phyloP scores from a whole-genome alignment of 2,329 filamentous ascomycete species.

The Sphaceloma murrayae region DNA sequence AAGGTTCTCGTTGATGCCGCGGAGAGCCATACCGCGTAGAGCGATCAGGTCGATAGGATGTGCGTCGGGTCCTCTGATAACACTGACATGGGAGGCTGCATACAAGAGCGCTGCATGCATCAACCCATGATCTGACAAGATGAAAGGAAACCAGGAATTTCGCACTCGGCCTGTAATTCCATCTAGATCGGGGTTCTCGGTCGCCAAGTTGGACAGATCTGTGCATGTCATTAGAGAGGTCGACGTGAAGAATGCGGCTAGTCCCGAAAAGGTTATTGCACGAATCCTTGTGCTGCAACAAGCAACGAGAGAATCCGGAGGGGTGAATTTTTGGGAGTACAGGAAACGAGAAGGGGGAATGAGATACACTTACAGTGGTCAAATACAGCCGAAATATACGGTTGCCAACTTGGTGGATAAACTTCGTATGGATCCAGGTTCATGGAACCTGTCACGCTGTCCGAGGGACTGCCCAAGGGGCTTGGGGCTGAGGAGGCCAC shows the following conservation, averaged over 20 bases:
- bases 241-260: slow-evolving; percentile 7
- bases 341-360: not conserved
- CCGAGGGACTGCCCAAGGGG: slow-evolving; percentile 18
- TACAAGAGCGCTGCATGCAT: slow-evolving; percentile 36
- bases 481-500: slow-evolving; percentile 20
- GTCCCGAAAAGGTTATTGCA: slow-evolving; percentile 16
- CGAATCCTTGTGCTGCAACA: slow-evolving; percentile 7
- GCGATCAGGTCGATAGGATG: slow-evolving; percentile 32
- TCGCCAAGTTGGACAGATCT: slow-evolving; percentile 33
- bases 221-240: slow-evolving; percentile 16
- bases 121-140: slow-evolving; percentile 33
- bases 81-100: slow-evolving; percentile 35
- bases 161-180: slow-evolving; percentile 28
- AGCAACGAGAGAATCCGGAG: not conserved
- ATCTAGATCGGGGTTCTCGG: slow-evolving; percentile 37
- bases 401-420: slow-evolving; percentile 32
- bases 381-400: slow-evolving; percentile 28
- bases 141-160: slow-evolving; percentile 34
- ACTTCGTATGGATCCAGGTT: slow-evolving; percentile 25
- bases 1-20: slow-evolving; percentile 35
- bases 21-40: slow-evolving; percentile 38
- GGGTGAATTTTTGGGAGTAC: not conserved
- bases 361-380: slow-evolving; percentile 28
- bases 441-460: slow-evolving; percentile 2
- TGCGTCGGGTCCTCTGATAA: slow-evolving; percentile 25